Base-by-base conservation (phyloP, 352 stramenopile genomes). In the Phytophthora megakarya region DNA sequence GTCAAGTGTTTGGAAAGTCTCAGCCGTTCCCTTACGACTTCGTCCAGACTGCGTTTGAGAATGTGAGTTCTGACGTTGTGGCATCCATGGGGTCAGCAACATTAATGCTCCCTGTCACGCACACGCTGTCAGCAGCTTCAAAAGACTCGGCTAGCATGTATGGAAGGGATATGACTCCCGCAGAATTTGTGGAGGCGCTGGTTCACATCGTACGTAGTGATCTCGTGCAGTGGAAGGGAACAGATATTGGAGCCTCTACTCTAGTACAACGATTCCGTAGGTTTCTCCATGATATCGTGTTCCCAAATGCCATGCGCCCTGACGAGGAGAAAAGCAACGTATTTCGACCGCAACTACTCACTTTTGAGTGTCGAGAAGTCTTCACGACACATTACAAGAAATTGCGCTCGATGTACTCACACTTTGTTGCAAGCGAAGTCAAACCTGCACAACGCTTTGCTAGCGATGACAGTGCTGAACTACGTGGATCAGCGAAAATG, bases 151-250 rank as follows among this genome's bases (percentile, higher is more conserved):
- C 45, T 22, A 61, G 12, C 15, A 21, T 26, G 5, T 38, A 45
- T 22, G 45, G 35, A 9, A 65, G 63, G 18, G 81, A 90, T 46
- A 88, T 90, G 81, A 87, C 78, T 3, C 75, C 78, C 0, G 76
- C 68, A 10, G 80, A 92, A 53, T 92, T 92, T 42, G 73, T 92
- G 13, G 80, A 92, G 43, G 76, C 76, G 12, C 66, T 92, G 12
- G 66, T 89, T 13, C 70, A 86, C 43, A 79, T 92, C 13, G 69
- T 71, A 22, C 52, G 53, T 12, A 89, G 78, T 55, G 73, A 72
- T 49, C 70, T 67, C 43, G 45, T 86, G 18, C 38, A 62, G 32
- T 62, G 52, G 59, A 55, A 46, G 57, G 44, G 32, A 51, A 58
- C 25, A 35, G 32, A 40, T 19, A 10, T 9, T 44, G 11, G 13